Percentiles rank a stretch among this genome's conserved stretches.
Conservation (phyloP, 805 yeast species). For the Myxozyma mucilagina region DNA sequence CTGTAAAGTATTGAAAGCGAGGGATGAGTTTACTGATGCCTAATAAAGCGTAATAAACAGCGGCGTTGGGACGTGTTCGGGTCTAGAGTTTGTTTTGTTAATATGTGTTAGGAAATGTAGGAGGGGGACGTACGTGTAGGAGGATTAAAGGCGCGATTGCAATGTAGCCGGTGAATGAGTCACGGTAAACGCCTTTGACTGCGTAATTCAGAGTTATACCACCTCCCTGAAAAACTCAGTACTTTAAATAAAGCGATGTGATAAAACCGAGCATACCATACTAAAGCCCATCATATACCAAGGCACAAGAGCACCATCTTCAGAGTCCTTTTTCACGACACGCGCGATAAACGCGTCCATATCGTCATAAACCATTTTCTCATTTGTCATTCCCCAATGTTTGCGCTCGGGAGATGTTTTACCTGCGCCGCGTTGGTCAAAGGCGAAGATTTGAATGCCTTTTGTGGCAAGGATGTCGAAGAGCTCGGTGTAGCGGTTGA, state of each 20-base stretch:
- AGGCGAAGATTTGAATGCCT: constrained; percentile 42
- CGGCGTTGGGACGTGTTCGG: constrained; percentile 32
- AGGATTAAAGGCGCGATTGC: constrained; percentile 41
- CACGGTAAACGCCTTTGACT: constrained; percentile 40
- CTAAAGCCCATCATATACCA: constrained; percentile 29
- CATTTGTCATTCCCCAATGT: constrained; percentile 41
- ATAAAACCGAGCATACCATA: constrained; percentile 13
- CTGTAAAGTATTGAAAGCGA: constrained; percentile 31
- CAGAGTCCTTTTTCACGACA: constrained; percentile 14
- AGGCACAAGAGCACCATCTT: constrained; percentile 4
- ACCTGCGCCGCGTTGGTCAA: constrained; percentile 47
- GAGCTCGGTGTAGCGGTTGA: constrained; percentile 38
- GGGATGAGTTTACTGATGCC: constrained; percentile 38
- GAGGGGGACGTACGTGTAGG: constrained; percentile 24
- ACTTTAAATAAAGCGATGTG: not conserved
- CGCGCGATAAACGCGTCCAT: constrained; percentile 38
- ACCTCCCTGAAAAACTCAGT: constrained; percentile 38
- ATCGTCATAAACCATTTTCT: constrained; percentile 38
- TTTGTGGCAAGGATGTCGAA: constrained; percentile 36
- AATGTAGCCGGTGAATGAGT: constrained; percentile 39
- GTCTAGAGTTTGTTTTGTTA: constrained; percentile 5
- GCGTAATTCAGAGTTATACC: constrained; percentile 42
- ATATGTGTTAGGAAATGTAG: not conserved
- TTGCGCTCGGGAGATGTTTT: constrained; percentile 36
- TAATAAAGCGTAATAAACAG: constrained; percentile 35